These are phyloP conservation scores for Thraustochytrium sp. DNA, from an alignment of 352 stramenopile species.

Conservation along the genomic window DNA sequence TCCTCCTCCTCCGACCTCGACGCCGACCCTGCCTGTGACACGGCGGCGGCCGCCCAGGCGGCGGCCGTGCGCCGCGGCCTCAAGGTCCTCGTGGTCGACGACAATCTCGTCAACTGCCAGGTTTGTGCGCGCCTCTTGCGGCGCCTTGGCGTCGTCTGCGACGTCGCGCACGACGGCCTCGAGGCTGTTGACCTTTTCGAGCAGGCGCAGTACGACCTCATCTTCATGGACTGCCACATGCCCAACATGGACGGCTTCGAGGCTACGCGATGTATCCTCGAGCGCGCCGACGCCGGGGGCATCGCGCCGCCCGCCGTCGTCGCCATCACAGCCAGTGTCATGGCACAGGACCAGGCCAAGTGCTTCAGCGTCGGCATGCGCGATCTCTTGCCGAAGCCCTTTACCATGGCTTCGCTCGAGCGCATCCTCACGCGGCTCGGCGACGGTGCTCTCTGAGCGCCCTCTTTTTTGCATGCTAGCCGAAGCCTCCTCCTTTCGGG, in stretches of 20 bases:
- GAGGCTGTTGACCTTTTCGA: not conserved
- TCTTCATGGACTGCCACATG: constrained; percentile 25
- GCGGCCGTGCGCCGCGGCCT: no score
- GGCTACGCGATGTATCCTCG: not conserved
- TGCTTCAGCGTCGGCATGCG: not conserved
- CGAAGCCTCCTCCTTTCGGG: no score
- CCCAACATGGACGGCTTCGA: not conserved
- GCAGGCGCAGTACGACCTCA: not conserved
- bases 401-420: not conserved
- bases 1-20: no score
- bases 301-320: not conserved
- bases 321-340: not conserved
- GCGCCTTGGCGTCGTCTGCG: not conserved
- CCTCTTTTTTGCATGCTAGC: no score
- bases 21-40: no score
- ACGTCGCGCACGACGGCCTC: not conserved
- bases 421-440: not conserved
- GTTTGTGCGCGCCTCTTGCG: not conserved
- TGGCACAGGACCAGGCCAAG: not conserved
- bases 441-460: no score
- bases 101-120: constrained; percentile 21
- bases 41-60: no score
- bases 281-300: not conserved
- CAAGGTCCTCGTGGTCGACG: constrained; percentile 10
- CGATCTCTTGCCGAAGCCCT: not conserved